Evolutionary conservation across 257 asterid genomes (phyloP), one percentile per base, ranked within the genome.

Genomic region (Galeopsis tetrahit): DNA sequence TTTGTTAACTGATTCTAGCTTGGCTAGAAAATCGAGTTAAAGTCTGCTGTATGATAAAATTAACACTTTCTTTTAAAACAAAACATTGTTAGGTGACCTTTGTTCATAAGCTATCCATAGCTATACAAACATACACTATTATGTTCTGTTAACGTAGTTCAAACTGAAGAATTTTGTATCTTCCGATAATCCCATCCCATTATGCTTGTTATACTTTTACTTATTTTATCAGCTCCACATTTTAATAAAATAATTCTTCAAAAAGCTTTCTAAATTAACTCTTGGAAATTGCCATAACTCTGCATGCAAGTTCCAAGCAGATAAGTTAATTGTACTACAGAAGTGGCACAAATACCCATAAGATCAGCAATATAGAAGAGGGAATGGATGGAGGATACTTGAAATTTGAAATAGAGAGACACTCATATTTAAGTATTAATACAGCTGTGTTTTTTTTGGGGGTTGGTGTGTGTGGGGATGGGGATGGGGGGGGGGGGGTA

Each of bases 101-200:
- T 40, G 56, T 43, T 10, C 56, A 65, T 43, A 21, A 21, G 67
- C 21, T 66, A 43, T 15, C 67, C 49, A 55, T 43, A 38, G 57
- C 62, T 56, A 66, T 52, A 48, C 14, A 53, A 63, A 43, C 55
- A 69, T 57, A 42, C 8, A 34, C 61, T 61, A 17, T 53, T 63
- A 66, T 62, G 55, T 10, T 14, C 17, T 3, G 63, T 62, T 14
- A 33, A 46, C 33, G 65, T 17, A 15, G 21, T 35, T 52, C 75
- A 62, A 66, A 62, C 35, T 7, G 21, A 9, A 62, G 46, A 61
- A 62, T 10, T 49, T 48, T 11, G 28, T 14, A 51, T 61, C 70
- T 35, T 43, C n/a, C n/a, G n/a, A n/a, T n/a, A n/a, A n/a, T n/a
- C 58, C 74, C 9, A 39, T 36, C 77, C 77, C 64, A 28, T 39